Evolutionary conservation across 164 flowering plant species (phyloP).

Genomic region (Magnolia officinalis): DNA sequence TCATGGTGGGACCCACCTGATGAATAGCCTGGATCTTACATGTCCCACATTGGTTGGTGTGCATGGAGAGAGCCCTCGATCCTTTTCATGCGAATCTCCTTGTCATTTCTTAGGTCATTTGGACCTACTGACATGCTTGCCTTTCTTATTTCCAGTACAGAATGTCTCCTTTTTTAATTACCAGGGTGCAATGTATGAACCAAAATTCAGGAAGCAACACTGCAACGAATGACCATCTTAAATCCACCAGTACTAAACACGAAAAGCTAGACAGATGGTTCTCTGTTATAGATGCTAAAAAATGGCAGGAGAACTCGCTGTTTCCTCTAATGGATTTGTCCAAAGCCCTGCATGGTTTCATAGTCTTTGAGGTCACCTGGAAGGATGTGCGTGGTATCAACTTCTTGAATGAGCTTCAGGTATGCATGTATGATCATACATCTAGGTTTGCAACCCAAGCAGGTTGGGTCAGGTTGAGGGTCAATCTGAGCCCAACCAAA

Average conservation of each 20-base stretch:
- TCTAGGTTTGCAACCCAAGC: neutral
- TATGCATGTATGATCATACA: slow-evolving; percentile 6
- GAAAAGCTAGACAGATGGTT: slow-evolving; percentile 23
- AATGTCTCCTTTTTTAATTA: slow-evolving; percentile 31
- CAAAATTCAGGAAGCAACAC: slow-evolving; percentile 6
- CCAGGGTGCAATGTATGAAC: slow-evolving; percentile 10
- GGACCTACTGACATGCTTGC: slow-evolving; percentile 3
- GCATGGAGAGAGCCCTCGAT: neutral
- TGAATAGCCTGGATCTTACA: neutral
- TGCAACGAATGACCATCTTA: neutral
- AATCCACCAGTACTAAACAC: slow-evolving; percentile 7
- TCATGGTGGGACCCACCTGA: neutral
- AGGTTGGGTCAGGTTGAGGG: too few relatives aligned
- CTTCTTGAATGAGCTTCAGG: slow-evolving; percentile 34
- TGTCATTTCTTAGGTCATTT: neutral
- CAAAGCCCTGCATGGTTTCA: slow-evolving; percentile 30
- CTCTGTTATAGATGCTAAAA: slow-evolving; percentile 21
- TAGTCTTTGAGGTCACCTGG: slow-evolving; percentile 35
- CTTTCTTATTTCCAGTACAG: slow-evolving; percentile 25
- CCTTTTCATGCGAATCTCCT: neutral
- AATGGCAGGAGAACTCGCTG: slow-evolving; percentile 18
- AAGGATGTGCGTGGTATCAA: slow-evolving; percentile 34
- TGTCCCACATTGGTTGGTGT: neutral
- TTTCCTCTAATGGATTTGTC: slow-evolving; percentile 23
- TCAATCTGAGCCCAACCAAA: too few relatives aligned